These are phyloP conservation scores for Hypomontagnella monticulosa DNA, from an alignment of 495 filamentous ascomycete genomes.

Conservation along the genomic window DNA sequence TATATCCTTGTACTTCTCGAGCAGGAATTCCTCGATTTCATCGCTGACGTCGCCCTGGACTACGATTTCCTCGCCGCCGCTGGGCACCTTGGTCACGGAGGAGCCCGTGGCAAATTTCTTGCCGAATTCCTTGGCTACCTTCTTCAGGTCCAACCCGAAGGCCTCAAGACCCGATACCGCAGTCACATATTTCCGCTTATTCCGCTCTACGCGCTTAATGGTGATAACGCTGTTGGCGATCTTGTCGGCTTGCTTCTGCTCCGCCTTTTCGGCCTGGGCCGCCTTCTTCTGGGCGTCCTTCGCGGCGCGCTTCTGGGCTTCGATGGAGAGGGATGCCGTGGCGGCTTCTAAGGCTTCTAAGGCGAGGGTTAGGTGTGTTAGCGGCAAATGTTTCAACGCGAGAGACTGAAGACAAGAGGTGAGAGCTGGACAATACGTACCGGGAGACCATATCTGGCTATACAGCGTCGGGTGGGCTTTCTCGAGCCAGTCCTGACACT, in stretches of 20 bases:
- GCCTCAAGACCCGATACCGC: conserved; percentile 88
- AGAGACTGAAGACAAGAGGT: background rate
- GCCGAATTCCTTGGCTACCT: conserved; percentile 86
- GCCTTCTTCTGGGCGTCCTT: conserved; percentile 96
- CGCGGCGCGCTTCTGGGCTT: conserved; percentile 88
- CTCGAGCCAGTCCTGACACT: conserved; percentile 95
- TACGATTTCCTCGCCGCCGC: conserved; percentile 93
- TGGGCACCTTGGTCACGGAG: conserved; percentile 87
- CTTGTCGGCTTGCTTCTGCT: conserved; percentile 79
- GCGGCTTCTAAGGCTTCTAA: conserved; percentile 84
- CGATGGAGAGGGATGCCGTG: conserved; percentile 83
- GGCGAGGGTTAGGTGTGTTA: conserved; percentile 25
- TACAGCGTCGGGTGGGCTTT: conserved; percentile 78
- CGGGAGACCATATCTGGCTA: conserved; percentile 81
- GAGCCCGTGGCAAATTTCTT: conserved; percentile 94
- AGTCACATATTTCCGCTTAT: conserved; percentile 97
- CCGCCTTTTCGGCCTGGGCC: conserved; percentile 85
- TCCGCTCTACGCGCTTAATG: conserved; percentile 96
- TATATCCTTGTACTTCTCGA: conserved; percentile 84
- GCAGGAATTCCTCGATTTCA: conserved; percentile 89
- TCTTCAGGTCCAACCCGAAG: conserved; percentile 92
- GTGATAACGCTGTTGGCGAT: conserved; percentile 81
- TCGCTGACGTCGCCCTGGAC: conserved; percentile 97
- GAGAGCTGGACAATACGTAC: conserved; percentile 54
- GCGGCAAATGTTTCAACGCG: background rate